Base-by-base conservation (phyloP, 139 green algal genomes). In the Pseudopediastrum boryanum region DNA sequence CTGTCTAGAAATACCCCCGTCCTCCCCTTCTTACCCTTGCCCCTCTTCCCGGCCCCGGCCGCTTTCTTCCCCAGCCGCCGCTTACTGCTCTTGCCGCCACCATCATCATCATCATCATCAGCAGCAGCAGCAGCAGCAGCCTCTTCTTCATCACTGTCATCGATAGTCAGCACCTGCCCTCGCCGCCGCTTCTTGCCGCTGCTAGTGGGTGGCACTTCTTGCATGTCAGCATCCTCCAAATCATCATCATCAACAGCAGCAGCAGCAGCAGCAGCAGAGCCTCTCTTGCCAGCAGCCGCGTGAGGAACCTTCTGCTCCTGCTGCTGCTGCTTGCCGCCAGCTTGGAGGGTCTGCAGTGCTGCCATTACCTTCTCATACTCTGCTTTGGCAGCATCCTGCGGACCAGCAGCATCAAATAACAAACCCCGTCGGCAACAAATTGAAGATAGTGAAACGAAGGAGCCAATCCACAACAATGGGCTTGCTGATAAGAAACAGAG, bases 61-160 rank as follows among this genome's bases (percentile, higher is more conserved):
- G n/a, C 4, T 8, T 25, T 74, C 25, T 38, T 74, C n/a, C 3
- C 39, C 39, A 21, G 9, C 41, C 36, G 3, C 41, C 63, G 0
- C 58, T 66, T 27, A 27, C 36, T 27, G 12, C 36, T 27, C 58
- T 21, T 27, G 27, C 51, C 13, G 23, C 19, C 39, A n/a, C n/a
- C n/a, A n/a, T n/a, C 63, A n/a, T 8, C 27, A 41, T n/a, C 56
- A 35, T 39, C 12, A 21, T 43, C 61, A 52, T 71, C 63, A 71
- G 0, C 39, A 27, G 50, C n/a, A n/a, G n/a, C n/a, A n/a, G n/a
- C n/a, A n/a, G n/a, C n/a, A n/a, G n/a, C n/a, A n/a, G n/a, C n/a
- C n/a, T n/a, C n/a, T n/a, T n/a, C n/a, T n/a, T n/a, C 63, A 38
- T 71, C 63, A 71, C 19, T 41, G 19, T 54, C 63, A 71, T 25